Conservation (phyloP, 2,329 filamentous ascomycete genomes). For the Pseudofabraea citricarpa region DNA sequence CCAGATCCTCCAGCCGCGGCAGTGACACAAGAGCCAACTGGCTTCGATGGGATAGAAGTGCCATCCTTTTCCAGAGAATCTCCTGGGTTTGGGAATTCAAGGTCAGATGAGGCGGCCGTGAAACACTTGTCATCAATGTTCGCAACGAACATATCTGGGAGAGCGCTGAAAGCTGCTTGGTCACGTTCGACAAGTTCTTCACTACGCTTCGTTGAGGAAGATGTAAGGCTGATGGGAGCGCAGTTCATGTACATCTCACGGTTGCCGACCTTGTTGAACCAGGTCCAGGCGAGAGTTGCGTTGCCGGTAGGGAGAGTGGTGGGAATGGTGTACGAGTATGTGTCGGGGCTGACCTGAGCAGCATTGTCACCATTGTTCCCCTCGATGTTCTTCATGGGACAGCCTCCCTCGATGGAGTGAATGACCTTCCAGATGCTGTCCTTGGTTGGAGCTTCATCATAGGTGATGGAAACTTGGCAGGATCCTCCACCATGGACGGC, state of each 20-base stretch:
- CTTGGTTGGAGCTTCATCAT: slow-evolving; percentile 64
- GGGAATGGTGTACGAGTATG: slow-evolving; percentile 69
- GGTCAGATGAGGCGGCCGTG: slow-evolving; percentile 49
- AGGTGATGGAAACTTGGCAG: slow-evolving; percentile 84
- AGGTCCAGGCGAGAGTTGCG: slow-evolving; percentile 84
- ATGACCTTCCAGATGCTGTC: slow-evolving; percentile 81
- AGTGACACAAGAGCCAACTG: neutral
- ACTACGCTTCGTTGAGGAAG: slow-evolving; percentile 39
- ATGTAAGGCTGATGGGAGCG: slow-evolving; percentile 64
- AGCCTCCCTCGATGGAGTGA: slow-evolving; percentile 81
- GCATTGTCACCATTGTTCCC: slow-evolving; percentile 55
- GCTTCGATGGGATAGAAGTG: slow-evolving; percentile 27
- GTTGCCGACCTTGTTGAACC: slow-evolving; percentile 91
- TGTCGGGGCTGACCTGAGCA: slow-evolving; percentile 40
- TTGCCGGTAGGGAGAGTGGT: slow-evolving; percentile 67
- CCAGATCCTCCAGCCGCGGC: slow-evolving; percentile 5
- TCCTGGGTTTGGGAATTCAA: slow-evolving; percentile 67
- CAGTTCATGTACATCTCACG: slow-evolving; percentile 99
- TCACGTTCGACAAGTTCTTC: slow-evolving; percentile 25
- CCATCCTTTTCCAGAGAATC: slow-evolving; percentile 43
- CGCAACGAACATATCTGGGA: slow-evolving; percentile 72
- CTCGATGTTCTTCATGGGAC: slow-evolving; percentile 54
- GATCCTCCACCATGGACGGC: slow-evolving; percentile 88
- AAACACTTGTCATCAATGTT: slow-evolving; percentile 59
- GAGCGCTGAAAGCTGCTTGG: slow-evolving; percentile 49